Conservation (phyloP, 768 basidiomycete genomes). For the Rhizopogon vulgaris region DNA sequence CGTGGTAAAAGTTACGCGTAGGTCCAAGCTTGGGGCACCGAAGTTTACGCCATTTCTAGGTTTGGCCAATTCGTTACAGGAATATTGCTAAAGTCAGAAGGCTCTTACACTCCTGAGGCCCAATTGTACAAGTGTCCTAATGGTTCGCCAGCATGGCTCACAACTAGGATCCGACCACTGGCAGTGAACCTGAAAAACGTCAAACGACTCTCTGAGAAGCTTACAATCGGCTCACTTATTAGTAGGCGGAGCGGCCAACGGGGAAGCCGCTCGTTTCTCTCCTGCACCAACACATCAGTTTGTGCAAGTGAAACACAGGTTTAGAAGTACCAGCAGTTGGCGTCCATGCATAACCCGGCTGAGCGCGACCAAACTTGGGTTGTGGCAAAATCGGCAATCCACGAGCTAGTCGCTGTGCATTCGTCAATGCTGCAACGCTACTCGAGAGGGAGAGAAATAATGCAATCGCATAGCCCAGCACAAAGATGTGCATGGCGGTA, state of each 20-base stretch:
- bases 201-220: neutral
- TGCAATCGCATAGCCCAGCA: slow-evolving; percentile 13
- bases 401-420: slow-evolving; percentile 38
- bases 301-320: neutral
- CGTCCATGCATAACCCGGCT: slow-evolving; percentile 20
- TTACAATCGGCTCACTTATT: slow-evolving; percentile 16
- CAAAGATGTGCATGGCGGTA: slow-evolving; percentile 3
- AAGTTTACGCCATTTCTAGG: slow-evolving; percentile 31
- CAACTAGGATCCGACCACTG: slow-evolving; percentile 33
- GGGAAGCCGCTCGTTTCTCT: neutral
- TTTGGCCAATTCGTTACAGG: neutral
- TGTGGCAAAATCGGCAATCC: slow-evolving; percentile 35
- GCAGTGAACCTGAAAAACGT: slow-evolving; percentile 13
- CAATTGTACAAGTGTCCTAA: slow-evolving; percentile 31
- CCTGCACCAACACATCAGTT: neutral
- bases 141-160: slow-evolving; percentile 20
- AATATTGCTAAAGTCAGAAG: neutral
- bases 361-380: slow-evolving; percentile 23
- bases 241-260: neutral
- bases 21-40: slow-evolving; percentile 22
- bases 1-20: slow-evolving; percentile 27
- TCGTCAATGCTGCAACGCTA: slow-evolving; percentile 25
- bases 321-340: slow-evolving; percentile 19
- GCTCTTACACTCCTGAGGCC: slow-evolving; percentile 19
- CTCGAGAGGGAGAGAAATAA: slow-evolving; percentile 16